Percentiles rank a stretch among this genome's conserved stretches.
These are phyloP conservation scores for Heterobasidion irregulare DNA, from an alignment of 1,284 basidiomycete species.

Conservation along the genomic window DNA sequence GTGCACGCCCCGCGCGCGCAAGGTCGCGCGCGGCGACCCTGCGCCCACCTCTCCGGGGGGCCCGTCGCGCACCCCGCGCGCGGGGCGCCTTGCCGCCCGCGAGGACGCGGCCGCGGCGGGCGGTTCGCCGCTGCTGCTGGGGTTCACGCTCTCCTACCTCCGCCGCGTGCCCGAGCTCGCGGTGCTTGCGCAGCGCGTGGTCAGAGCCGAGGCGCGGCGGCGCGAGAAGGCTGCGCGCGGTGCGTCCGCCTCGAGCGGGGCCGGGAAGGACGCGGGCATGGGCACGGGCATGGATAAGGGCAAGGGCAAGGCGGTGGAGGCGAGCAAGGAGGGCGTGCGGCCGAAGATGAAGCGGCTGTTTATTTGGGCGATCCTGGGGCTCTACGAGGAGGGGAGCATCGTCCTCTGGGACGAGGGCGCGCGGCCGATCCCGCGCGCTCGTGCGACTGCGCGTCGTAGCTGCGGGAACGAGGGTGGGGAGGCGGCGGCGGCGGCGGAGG, in stretches of 20 bases:
- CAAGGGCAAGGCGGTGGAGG: not conserved
- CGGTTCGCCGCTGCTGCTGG: constrained; percentile 19
- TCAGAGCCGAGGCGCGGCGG: constrained; percentile 37
- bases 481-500: not conserved
- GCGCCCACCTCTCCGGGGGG: not conserved
- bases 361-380: constrained; percentile 47
- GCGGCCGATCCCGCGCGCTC: constrained; percentile 14
- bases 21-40: not conserved
- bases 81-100: not conserved
- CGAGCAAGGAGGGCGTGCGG: constrained; percentile 2
- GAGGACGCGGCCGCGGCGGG: not conserved
- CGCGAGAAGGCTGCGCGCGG: constrained; percentile 38
- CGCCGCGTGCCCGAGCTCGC: constrained; percentile 65
- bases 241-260: constrained; percentile 16
- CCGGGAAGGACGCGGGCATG: not conserved
- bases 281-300: not conserved
- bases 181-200: constrained; percentile 51
- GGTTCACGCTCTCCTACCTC: constrained; percentile 65
- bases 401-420: constrained; percentile 57
- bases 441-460: not conserved
- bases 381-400: constrained; percentile 59
- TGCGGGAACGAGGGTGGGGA: no score
- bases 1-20: constrained; percentile 13
- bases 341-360: constrained; percentile 58
- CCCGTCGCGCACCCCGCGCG: not conserved